Evolutionary conservation across 1,139 yeast species (phyloP).

Genomic region (Diutina sp.): DNA sequence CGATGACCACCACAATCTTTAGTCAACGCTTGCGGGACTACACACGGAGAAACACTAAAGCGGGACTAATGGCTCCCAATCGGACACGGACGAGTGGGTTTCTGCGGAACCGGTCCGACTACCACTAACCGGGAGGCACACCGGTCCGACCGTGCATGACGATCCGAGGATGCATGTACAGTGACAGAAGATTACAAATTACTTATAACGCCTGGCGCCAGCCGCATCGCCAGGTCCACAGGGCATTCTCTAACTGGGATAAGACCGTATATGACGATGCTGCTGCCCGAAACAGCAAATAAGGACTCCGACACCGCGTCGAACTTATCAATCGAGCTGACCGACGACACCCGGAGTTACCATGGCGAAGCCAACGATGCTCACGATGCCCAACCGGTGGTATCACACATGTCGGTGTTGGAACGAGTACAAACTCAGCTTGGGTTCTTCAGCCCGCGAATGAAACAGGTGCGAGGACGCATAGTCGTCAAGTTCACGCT

Average conservation of each 20-base stretch:
- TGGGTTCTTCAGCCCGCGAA: background rate
- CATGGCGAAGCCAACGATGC: background rate
- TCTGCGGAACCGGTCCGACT: too few relatives aligned
- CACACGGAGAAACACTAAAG: too few relatives aligned
- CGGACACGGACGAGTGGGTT: too few relatives aligned
- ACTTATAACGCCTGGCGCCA: background rate
- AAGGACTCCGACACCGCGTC: too few relatives aligned
- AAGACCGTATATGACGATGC: too few relatives aligned
- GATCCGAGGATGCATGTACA: background rate
- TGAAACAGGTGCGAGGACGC: background rate
- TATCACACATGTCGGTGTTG: background rate
- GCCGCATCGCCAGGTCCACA: background rate
- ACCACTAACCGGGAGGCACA: too few relatives aligned
- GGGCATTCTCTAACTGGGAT: too few relatives aligned
- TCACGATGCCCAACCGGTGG: background rate
- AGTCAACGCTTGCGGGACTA: too few relatives aligned
- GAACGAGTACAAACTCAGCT: background rate
- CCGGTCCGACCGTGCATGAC: background rate
- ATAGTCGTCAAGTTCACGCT: conserved; percentile 4
- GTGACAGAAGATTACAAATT: background rate
- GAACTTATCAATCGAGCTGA: too few relatives aligned
- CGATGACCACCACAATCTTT: too few relatives aligned
- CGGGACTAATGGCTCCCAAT: too few relatives aligned
- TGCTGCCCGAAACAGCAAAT: too few relatives aligned
- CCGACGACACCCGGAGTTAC: background rate